Evolutionary conservation across 495 filamentous ascomycete genomes (phyloP).

Genomic region (Pseudomonodictys pantanalensis): DNA sequence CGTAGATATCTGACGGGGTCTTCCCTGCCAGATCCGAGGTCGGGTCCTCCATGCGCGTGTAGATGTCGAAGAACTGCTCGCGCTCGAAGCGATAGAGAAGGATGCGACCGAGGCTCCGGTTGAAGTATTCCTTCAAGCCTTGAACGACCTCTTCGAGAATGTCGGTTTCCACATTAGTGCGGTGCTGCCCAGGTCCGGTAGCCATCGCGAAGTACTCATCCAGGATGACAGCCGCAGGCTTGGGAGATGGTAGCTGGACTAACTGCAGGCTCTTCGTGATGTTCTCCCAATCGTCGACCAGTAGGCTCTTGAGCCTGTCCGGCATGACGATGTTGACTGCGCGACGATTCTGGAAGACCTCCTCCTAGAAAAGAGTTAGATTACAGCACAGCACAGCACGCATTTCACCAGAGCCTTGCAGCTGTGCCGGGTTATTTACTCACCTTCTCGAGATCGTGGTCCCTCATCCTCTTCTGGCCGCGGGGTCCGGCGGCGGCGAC

Average conservation of each 20-base stretch:
- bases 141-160: conserved; percentile 83
- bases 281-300: conserved; percentile 99
- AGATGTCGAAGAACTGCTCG: conserved; percentile 72
- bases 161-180: conserved; percentile 67
- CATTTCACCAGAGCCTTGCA: background rate
- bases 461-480: conserved; percentile 67
- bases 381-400: background rate
- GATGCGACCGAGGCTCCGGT: conserved; percentile 77
- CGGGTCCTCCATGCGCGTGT: conserved; percentile 57
- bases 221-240: conserved; percentile 73
- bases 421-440: conserved; percentile 36
- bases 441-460: conserved; percentile 85
- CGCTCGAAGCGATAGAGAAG: conserved; percentile 91
- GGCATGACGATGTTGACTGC: conserved; percentile 78
- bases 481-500: conserved; percentile 54
- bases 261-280: conserved; percentile 90
- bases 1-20: conserved; percentile 74
- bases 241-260: conserved; percentile 73
- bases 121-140: conserved; percentile 88
- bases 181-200: conserved; percentile 60
- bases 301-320: conserved; percentile 79
- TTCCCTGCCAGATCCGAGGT: conserved; percentile 61
- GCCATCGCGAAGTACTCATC: conserved; percentile 72
- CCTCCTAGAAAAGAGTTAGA: conserved; percentile 60
- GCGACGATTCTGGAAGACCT: conserved; percentile 72